Percentiles rank a stretch among this genome's conserved stretches.
Conservation (phyloP, 768 basidiomycete species). For the Pleurotus tuber-regium region DNA sequence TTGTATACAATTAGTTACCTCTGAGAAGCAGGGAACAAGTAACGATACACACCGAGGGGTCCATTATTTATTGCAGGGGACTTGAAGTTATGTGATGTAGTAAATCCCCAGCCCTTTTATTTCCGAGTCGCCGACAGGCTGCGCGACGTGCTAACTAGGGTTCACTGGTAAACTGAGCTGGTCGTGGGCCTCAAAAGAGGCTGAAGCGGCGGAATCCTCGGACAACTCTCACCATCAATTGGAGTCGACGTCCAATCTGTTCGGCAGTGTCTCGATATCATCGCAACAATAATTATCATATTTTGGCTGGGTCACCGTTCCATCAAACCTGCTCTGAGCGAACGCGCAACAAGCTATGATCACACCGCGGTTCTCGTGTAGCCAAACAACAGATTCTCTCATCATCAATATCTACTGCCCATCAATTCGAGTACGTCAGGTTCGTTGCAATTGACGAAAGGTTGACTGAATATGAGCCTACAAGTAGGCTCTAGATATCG, state of each 20-base stretch:
- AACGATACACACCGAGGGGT: conserved; percentile 42
- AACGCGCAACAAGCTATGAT: too few species aligned
- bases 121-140: not conserved
- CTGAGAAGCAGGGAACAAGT: too few species aligned
- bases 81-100: not conserved
- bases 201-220: not conserved
- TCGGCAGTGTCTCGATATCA: not conserved
- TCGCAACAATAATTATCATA: not conserved
- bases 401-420: conserved; percentile 66
- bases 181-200: not conserved
- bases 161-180: not conserved
- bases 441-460: conserved; percentile 7
- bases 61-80: conserved; percentile 35
- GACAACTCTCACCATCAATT: not conserved
- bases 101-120: not conserved
- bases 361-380: conserved; percentile 72
- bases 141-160: too few species aligned
- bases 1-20: too few species aligned
- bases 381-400: conserved; percentile 56
- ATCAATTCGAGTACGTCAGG: conserved; percentile 57
- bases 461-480: conserved; percentile 13
- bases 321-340: too few species aligned
- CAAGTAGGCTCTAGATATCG: conserved; percentile 77
- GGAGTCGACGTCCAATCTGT: too few species aligned
- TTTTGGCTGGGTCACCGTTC: not conserved